Evolutionary conservation across 805 yeast genomes (phyloP), one percentile per base, ranked within the genome.

Genomic region (Cyberlindnera euphorbiiphila): DNA sequence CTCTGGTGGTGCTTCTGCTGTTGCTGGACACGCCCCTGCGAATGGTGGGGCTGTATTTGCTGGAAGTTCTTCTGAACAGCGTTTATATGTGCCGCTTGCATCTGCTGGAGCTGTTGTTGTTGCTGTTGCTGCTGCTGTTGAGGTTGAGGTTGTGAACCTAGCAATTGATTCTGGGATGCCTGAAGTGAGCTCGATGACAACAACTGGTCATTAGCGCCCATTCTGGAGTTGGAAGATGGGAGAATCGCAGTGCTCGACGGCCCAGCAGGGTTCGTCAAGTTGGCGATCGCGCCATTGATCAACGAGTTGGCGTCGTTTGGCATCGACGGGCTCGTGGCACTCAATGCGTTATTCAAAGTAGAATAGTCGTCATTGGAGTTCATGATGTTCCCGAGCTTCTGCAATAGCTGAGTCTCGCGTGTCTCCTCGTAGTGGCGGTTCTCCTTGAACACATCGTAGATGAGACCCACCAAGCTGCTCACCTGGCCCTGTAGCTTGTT

Each of bases 401-500:
- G 54, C 14, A 51, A 23, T n/a, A 53, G 34, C 13, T 29, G 43
- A 14, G 37, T 35, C 34, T 55, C 58, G 10, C 51, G 34, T 9
- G 39, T 42, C 28, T 55, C 59, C 24, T 52, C 54, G 21, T 38
- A 41, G 7, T 45, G 49, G n/a, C 54, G 43, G 24, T 43, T 46
- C 24, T 53, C 58, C 29, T 55, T 55, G 16, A 49, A 36, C n/a
- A 42, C 37, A 22, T 55, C 59, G 12, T 49, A 28, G 11, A 55
- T 30, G 24, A 55, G 29, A 3, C 49, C 42, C 6, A 56, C 57
- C 17, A 55, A 36, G 19, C 43, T 39, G 9, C 51, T 42, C 16
- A 55, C 40, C 26, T 55, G 59, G 9, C 29, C 34, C 16, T 52
- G 57, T n/a, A 51, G 45, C 37, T 49, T 55, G 7, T 43, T 38